phyloP scores from a whole-genome alignment of 192 early-diverging fungal species.

The Podila epigama region DNA sequence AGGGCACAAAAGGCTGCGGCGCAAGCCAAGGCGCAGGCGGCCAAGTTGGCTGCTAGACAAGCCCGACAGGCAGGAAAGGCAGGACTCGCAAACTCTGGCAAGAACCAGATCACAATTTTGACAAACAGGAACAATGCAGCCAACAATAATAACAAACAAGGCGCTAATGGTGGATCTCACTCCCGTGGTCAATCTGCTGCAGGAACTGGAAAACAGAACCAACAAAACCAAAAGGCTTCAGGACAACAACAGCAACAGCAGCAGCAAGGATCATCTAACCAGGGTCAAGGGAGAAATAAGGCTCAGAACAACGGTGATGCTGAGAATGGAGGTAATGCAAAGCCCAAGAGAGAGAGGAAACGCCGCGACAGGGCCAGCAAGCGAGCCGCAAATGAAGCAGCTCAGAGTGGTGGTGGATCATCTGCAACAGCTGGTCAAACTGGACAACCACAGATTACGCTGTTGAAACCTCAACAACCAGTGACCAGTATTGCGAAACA shows the following conservation, averaged over 20 bases:
- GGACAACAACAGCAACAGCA: neutral
- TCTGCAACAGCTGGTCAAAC: neutral
- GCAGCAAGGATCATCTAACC: neutral
- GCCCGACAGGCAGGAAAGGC: conserved; percentile 40
- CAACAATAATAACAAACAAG: conserved; percentile 10
- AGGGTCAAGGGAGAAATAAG: conserved; percentile 1
- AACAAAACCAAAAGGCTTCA: neutral
- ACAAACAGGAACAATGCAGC: conserved; percentile 17
- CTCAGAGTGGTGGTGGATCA: neutral
- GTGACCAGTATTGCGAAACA: neutral
- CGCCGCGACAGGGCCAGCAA: conserved; percentile 34
- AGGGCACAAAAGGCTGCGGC: conserved; percentile 74
- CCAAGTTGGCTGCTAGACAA: conserved; percentile 34
- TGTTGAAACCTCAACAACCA: conserved; percentile 26
- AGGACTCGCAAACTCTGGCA: conserved; percentile 19
- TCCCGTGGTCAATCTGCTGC: too few relatives aligned
- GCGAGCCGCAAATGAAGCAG: conserved; percentile 5
- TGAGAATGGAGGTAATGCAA: conserved; percentile 8
- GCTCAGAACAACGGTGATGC: neutral
- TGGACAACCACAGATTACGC: conserved; percentile 20
- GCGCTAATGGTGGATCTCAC: neutral
- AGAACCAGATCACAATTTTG: conserved; percentile 38
- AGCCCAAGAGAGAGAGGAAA: conserved; percentile 40
- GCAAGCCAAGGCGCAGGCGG: conserved; percentile 54
- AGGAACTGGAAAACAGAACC: neutral